Conservation (phyloP, 1,139 yeast species). For the Candida glucosophila region DNA sequence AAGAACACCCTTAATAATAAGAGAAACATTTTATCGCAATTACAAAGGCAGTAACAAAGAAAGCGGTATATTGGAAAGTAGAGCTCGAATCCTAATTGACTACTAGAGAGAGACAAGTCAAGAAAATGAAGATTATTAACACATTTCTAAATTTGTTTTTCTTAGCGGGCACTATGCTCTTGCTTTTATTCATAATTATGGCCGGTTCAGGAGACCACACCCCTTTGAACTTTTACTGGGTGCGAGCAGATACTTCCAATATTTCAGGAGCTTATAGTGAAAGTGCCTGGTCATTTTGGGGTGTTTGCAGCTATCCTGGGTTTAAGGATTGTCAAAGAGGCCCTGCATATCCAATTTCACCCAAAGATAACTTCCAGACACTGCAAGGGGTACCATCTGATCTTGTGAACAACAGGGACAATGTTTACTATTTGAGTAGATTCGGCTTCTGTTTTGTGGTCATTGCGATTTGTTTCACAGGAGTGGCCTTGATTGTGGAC, state of each 20-base stretch:
- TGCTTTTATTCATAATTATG: slow-evolving; percentile 53
- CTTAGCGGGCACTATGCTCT: slow-evolving; percentile 45
- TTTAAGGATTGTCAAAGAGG: slow-evolving; percentile 38
- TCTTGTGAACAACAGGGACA: slow-evolving; percentile 47
- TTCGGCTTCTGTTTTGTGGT: slow-evolving; percentile 62
- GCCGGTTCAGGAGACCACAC: slow-evolving; percentile 54
- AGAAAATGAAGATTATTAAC: slow-evolving; percentile 24
- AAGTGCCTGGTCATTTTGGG: slow-evolving; percentile 82
- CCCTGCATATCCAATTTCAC: slow-evolving; percentile 63
- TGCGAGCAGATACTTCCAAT: slow-evolving; percentile 55
- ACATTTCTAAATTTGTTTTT: slow-evolving; percentile 32
- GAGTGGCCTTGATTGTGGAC: slow-evolving; percentile 32
- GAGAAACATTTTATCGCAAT: too few relatives aligned
- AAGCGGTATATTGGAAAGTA: too few relatives aligned
- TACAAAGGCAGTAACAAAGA: too few relatives aligned
- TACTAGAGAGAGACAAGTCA: too few relatives aligned
- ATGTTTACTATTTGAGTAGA: slow-evolving; percentile 61
- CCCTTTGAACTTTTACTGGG: slow-evolving; percentile 70
- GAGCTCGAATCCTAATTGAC: too few relatives aligned
- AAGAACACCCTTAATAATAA: too few relatives aligned
- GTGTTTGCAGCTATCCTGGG: slow-evolving; percentile 45
- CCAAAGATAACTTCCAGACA: slow-evolving; percentile 59
- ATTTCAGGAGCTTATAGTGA: slow-evolving; percentile 45
- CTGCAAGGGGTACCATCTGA: slow-evolving; percentile 40
- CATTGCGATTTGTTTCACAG: slow-evolving; percentile 49